A percentile compares a stretch with the other conserved stretches of the same genome.
Evolutionary conservation across 2,329 filamentous ascomycete genomes (phyloP).

Genomic region (Talaromyces sp.): DNA sequence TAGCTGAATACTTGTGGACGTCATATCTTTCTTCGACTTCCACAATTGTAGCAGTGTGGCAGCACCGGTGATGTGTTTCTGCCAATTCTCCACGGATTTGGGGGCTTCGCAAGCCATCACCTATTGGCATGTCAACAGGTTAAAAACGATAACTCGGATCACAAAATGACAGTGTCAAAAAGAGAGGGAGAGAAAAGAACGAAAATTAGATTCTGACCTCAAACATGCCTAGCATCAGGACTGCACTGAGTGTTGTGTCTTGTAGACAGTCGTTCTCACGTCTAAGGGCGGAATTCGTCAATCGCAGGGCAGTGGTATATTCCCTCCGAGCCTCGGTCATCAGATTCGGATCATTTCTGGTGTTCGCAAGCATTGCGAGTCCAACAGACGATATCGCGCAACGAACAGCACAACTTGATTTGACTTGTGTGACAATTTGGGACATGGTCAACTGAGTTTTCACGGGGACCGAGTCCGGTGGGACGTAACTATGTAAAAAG

Average conservation of each 20-base stretch:
- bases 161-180: background rate
- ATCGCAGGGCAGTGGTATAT: background rate
- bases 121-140: background rate
- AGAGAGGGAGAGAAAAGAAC: background rate
- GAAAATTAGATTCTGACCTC: background rate
- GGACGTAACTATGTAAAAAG: background rate
- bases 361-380: background rate
- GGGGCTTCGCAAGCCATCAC: background rate
- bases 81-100: background rate
- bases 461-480: background rate
- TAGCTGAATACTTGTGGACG: background rate
- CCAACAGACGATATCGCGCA: background rate
- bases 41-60: background rate
- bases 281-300: background rate
- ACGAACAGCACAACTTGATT: background rate
- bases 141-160: background rate
- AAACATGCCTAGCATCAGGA: background rate
- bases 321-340: background rate
- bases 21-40: background rate
- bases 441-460: background rate
- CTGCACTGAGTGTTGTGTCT: background rate
- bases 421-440: background rate
- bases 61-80: background rate
- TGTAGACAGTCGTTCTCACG: background rate
- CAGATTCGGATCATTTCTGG: background rate